Base-by-base conservation (phyloP, 768 basidiomycete genomes). In the Phallus indusiatus region DNA sequence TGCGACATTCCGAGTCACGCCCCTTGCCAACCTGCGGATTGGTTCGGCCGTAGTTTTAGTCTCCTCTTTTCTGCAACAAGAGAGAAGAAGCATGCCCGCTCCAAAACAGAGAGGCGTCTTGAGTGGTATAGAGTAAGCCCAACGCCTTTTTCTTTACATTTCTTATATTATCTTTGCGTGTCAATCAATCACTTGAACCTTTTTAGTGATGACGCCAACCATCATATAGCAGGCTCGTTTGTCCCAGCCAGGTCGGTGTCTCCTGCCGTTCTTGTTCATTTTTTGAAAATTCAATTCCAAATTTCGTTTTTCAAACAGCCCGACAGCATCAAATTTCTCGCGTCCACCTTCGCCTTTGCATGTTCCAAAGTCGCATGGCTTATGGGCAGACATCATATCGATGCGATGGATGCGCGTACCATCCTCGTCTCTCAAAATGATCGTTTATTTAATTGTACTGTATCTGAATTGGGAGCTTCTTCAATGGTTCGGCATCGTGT, bases 371-470 rank as follows among this genome's bases (percentile, higher is more conserved):
- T 59, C 36, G 35, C 47, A 47, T 16, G 79, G 79, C 0, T 68
- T 85, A 33, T 71, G 80, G 81, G 70, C 75, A 67, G 76, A 85
- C 68, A 61, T 84, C 63, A 71, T 60, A 64, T 75, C 78, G 0
- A 68, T 76, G 14, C 75, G 81, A 64, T 95, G 93, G 93, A 83
- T 85, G 58, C 70, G 86, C 17, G 75, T 87, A 20, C 91, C 92
- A 8, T 88, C 69, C 12, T 79, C 81, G 6, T 81, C 91, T 0
- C 71, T 90, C 69, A 85, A 85, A 61, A 67, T 94, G 20, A 77
- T 92, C 35, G 62, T 82, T 35, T 56, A 84, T 0, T 82, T 85
- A 6, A 3, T 87, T 55, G 67, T 86, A 0, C 73, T 88, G 3
- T 90, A 80, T 67, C 50, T 75, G 12, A 85, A 84, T 66, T 87